Evolutionary conservation across 2,329 filamentous ascomycete genomes (phyloP).

Genomic region (Pseudogymnoascus sp.): DNA sequence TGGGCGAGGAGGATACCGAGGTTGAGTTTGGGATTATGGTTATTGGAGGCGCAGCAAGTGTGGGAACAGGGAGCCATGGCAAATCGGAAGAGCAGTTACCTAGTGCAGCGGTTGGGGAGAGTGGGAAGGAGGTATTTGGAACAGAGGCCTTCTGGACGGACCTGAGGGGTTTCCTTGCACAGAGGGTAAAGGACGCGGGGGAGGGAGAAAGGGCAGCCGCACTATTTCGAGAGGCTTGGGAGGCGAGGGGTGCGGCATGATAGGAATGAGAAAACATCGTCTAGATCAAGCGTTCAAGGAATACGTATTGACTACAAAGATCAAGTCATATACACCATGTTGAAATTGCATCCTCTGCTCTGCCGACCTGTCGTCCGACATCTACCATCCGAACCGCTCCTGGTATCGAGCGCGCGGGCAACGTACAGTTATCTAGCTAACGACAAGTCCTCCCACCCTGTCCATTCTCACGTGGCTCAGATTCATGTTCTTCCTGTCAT

Average conservation of each 20-base stretch:
- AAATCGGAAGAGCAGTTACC: constrained; percentile 28
- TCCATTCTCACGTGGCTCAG: constrained; percentile 4
- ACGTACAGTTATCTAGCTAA: background rate
- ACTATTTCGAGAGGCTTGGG: constrained; percentile 66
- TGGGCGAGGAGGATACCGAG: constrained; percentile 45
- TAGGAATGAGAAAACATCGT: background rate
- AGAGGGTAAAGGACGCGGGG: constrained; percentile 65
- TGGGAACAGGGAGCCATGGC: constrained; percentile 20
- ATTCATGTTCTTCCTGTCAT: background rate
- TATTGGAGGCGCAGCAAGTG: constrained; percentile 57
- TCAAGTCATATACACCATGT: constrained; percentile 3
- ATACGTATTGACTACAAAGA: background rate
- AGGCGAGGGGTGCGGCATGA: constrained; percentile 22
- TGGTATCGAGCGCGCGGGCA: constrained; percentile 2
- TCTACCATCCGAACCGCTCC: constrained; percentile 2
- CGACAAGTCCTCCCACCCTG: constrained; percentile 13
- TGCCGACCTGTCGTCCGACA: constrained; percentile 3
- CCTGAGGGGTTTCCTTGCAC: constrained; percentile 68
- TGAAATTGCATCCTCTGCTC: constrained; percentile 2
- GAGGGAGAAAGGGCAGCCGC: constrained; percentile 54
- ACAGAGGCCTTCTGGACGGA: constrained; percentile 80
- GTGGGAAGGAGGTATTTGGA: constrained; percentile 49
- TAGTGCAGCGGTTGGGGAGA: constrained; percentile 39
- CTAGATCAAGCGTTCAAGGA: background rate
- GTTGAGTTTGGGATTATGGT: constrained; percentile 85